A percentile compares a stretch with the other conserved stretches of the same genome.
Conservation (phyloP, 1,139 yeast genomes). For the Diutina ranongensis region DNA sequence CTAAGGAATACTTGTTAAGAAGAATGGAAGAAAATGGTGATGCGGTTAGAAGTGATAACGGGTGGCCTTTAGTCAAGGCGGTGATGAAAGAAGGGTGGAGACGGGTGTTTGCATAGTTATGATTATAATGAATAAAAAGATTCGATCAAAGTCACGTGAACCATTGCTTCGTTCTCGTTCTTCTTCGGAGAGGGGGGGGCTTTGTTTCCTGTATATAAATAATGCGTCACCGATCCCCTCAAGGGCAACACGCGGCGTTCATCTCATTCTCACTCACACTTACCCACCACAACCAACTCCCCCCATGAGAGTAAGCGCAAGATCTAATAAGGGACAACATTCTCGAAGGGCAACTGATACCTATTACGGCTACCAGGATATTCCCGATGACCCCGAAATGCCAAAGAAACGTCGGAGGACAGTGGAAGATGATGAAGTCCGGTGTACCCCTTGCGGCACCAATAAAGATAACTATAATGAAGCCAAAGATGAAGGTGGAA, state of each 20-base stretch:
- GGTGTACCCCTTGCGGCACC: conserved; percentile 56
- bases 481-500: conserved; percentile 46
- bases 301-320: background rate
- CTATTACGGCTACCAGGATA: background rate
- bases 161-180: too few species aligned
- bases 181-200: too few species aligned
- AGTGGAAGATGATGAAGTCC: conserved; percentile 35
- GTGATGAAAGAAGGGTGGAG: conserved; percentile 17
- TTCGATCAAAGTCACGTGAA: too few species aligned
- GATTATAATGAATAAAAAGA: too few species aligned
- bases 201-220: too few species aligned
- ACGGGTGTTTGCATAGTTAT: conserved; percentile 1
- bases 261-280: too few species aligned
- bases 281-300: background rate
- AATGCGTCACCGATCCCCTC: too few species aligned
- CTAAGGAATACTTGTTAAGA: conserved; percentile 82
- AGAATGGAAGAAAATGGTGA: conserved; percentile 95
- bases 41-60: conserved; percentile 83
- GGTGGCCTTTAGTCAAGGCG: conserved; percentile 61
- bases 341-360: background rate
- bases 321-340: conserved; percentile 5
- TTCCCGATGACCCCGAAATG: background rate
- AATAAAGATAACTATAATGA: conserved; percentile 53
- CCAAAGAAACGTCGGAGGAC: background rate
- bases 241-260: too few species aligned